These are phyloP conservation scores for Chimonanthus praecox DNA, from an alignment of 164 flowering plant genomes.

Conservation along the genomic window DNA sequence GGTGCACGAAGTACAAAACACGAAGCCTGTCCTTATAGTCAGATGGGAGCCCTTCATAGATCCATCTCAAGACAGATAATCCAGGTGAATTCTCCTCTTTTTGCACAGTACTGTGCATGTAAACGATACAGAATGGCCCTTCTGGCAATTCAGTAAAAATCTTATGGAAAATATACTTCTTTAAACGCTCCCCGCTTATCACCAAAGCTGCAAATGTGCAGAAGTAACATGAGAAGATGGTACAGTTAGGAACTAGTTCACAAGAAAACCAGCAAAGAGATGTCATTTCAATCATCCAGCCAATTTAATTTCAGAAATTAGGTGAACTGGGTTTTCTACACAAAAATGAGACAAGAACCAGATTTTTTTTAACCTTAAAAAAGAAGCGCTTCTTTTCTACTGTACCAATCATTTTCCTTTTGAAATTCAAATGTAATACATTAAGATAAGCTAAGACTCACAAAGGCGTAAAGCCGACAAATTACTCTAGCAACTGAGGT, in stretches of 20 bases:
- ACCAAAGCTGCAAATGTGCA: conserved; percentile 55
- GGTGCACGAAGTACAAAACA: conserved; percentile 79
- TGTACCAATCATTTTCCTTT: background rate
- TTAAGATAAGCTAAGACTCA: no score
- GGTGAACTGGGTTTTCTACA: background rate
- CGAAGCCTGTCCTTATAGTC: conserved; percentile 75
- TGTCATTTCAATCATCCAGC: background rate
- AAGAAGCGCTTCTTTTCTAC: no score
- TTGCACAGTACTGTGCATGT: conserved; percentile 81
- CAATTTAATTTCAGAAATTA: background rate
- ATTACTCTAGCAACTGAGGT: no score
- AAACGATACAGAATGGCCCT: conserved; percentile 82
- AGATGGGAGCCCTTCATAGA: conserved; percentile 80
- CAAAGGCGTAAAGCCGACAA: no score
- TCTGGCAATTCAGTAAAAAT: conserved; percentile 59
- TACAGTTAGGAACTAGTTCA: background rate
- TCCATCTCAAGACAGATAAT: conserved; percentile 79
- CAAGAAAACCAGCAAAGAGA: background rate
- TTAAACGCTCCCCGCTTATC: conserved; percentile 67
- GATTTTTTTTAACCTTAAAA: no score
- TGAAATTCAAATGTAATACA: no score
- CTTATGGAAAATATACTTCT: conserved; percentile 69
- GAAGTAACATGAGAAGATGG: background rate
- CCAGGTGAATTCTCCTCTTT: conserved; percentile 92
- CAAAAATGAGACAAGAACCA: no score